phyloP scores from a whole-genome alignment of 23 red algal genomes.

The Gracilariopsis chorda region DNA sequence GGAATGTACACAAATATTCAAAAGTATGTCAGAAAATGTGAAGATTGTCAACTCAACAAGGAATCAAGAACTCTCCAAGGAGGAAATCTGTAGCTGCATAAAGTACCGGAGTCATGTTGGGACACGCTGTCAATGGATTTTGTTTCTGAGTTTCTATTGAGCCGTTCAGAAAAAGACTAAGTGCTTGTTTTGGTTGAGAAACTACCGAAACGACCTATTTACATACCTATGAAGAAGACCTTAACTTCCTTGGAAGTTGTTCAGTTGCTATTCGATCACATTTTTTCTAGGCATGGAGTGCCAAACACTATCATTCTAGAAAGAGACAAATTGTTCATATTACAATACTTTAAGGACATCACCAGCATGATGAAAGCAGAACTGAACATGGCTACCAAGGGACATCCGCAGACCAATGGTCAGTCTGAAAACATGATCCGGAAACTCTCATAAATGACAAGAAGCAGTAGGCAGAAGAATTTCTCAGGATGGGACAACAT shows the following conservation, averaged over 20 bases:
- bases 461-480: neutral
- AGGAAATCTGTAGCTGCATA: neutral
- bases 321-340: neutral
- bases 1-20: neutral
- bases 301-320: neutral
- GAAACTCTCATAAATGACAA: neutral
- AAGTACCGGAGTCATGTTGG: neutral
- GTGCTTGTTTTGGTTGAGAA: neutral
- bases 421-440: slow-evolving; percentile 1
- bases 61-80: neutral
- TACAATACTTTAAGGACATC: neutral
- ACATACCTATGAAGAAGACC: neutral
- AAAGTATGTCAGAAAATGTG: neutral
- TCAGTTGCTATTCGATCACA: neutral
- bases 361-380: neutral
- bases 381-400: neutral
- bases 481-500: neutral
- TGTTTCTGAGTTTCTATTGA: neutral
- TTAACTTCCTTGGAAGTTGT: neutral
- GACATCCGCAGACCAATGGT: neutral
- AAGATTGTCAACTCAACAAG: neutral
- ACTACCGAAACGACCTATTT: neutral
- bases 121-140: neutral
- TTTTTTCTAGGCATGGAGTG: neutral
- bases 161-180: neutral